These are phyloP conservation scores for Cyamopsis tetragonoloba DNA, from an alignment of 306 rosid genomes.

Conservation along the genomic window DNA sequence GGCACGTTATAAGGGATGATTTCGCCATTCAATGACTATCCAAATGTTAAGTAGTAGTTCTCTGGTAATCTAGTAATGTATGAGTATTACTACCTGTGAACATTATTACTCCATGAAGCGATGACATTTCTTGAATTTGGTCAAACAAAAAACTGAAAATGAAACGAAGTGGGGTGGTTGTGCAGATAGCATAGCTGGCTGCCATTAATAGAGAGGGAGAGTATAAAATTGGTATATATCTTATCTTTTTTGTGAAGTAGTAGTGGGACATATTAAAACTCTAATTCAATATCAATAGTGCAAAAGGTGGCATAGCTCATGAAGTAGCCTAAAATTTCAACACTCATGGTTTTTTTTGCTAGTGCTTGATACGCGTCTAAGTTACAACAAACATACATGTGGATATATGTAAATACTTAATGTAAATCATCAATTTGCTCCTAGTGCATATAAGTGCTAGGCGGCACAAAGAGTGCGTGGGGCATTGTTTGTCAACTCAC, in stretches of 20 bases:
- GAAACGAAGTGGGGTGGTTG: constrained; percentile 25
- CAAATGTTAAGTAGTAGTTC: background rate
- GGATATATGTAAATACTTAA: too few relatives aligned
- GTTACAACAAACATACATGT: too few relatives aligned
- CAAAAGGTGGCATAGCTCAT: background rate
- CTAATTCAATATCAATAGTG: background rate
- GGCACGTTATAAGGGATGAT: too few relatives aligned
- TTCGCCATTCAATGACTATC: background rate
- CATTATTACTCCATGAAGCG: background rate
- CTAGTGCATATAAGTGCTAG: background rate
- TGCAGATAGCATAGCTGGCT: constrained; percentile 43
- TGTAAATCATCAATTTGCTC: background rate
- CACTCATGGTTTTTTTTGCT: background rate
- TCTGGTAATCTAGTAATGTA: too few relatives aligned
- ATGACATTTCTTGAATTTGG: constrained; percentile 4
- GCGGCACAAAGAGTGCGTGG: too few relatives aligned
- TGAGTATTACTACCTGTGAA: too few relatives aligned
- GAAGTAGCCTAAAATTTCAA: constrained; percentile 22
- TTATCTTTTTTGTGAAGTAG: constrained; percentile 12
- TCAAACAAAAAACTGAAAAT: constrained; percentile 3
- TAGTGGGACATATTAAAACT: too few relatives aligned
- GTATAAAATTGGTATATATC: background rate
- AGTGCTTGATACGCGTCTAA: constrained; percentile 37
- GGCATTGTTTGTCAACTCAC: too few relatives aligned
- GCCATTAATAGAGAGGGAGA: constrained; percentile 11